phyloP scores from a whole-genome alignment of 495 filamentous ascomycete species.

The Hyaloscypha finlandica region DNA sequence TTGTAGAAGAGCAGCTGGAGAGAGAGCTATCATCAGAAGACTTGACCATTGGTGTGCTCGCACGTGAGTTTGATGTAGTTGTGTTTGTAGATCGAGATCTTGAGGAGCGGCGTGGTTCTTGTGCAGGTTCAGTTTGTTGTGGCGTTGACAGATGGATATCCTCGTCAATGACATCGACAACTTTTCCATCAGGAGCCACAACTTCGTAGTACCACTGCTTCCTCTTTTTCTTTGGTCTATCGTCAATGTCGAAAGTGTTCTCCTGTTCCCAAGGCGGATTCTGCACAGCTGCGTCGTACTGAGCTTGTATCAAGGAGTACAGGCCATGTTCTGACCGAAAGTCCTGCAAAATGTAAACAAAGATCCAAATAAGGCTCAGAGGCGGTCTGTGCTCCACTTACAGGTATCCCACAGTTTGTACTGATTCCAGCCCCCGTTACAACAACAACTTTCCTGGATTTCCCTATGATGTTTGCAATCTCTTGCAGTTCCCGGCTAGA shows the following conservation, averaged over 20 bases:
- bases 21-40: conserved; percentile 8
- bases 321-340: conserved; percentile 71
- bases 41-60: conserved; percentile 9
- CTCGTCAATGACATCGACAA: conserved; percentile 27
- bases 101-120: conserved; percentile 9
- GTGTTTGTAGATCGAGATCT: conserved; percentile 19
- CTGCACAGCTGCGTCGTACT: conserved; percentile 51
- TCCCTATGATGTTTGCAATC: conserved; percentile 60
- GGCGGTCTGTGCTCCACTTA: conserved; percentile 37
- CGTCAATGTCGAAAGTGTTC: conserved; percentile 36
- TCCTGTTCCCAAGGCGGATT: conserved; percentile 38
- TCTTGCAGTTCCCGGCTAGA: conserved; percentile 56
- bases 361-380: neutral
- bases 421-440: conserved; percentile 73
- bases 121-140: neutral
- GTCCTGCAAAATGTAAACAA: conserved; percentile 52
- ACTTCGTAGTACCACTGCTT: conserved; percentile 27
- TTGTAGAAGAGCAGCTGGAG: conserved; percentile 13
- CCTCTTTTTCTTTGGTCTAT: conserved; percentile 47
- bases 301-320: conserved; percentile 67
- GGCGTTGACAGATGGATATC: conserved; percentile 1
- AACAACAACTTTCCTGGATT: conserved; percentile 64
- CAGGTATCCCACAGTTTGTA: conserved; percentile 72
- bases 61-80: conserved; percentile 18
- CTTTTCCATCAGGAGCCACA: conserved; percentile 25